phyloP scores from a whole-genome alignment of 345 rosid species.

The Camelina neglecta region DNA sequence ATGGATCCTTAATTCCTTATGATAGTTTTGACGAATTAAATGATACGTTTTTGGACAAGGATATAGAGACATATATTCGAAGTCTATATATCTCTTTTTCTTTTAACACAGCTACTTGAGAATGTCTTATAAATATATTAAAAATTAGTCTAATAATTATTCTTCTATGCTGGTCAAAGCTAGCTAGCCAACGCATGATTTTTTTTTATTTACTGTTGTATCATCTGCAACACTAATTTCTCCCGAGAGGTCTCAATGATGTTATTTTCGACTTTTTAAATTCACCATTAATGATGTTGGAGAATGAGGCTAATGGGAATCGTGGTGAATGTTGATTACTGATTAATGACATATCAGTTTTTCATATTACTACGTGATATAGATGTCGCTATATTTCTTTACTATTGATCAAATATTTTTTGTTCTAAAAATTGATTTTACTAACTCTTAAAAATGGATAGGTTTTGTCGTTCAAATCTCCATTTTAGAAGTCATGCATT shows the following conservation, averaged over 20 bases:
- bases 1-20: constrained; percentile 32
- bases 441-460: not conserved
- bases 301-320: not conserved
- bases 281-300: constrained; percentile 1
- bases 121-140: not conserved
- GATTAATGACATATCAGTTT: not conserved
- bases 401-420: not conserved
- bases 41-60: constrained; percentile 31
- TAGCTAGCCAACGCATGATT: constrained; percentile 22
- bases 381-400: not conserved
- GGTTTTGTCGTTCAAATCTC: not conserved
- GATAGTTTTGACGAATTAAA: constrained; percentile 35
- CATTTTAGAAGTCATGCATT: not conserved
- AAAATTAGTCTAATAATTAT: constrained; percentile 31
- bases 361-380: not conserved
- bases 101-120: constrained; percentile 15
- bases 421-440: too few relatives aligned
- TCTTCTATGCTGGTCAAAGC: constrained; percentile 29
- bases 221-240: constrained; percentile 19
- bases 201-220: constrained; percentile 8
- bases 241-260: constrained; percentile 9
- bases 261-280: not conserved
- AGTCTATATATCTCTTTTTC: not conserved
- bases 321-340: not conserved
- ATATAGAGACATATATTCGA: constrained; percentile 22